These are phyloP conservation scores for Scutellaria barbata DNA, from an alignment of 257 asterid species.

Conservation along the genomic window DNA sequence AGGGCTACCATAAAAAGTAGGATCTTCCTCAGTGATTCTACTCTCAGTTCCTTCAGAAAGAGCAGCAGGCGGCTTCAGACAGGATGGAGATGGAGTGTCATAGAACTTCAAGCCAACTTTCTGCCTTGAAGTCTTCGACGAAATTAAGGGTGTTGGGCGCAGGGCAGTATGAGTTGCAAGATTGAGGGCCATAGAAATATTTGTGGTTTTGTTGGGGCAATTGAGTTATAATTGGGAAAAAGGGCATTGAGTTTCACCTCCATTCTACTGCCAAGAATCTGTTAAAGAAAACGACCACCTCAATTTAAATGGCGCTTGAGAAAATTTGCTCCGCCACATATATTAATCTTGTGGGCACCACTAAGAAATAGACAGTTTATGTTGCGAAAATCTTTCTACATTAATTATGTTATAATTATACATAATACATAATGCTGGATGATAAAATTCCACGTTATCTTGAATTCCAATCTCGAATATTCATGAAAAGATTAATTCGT, in stretches of 20 bases:
- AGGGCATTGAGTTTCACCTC: conserved; percentile 31
- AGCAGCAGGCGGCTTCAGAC: conserved; percentile 54
- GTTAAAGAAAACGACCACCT: conserved; percentile 42
- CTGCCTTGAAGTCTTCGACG: conserved; percentile 43
- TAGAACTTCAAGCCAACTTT: conserved; percentile 41
- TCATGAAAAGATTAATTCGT: too few relatives aligned
- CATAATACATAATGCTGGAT: too few relatives aligned
- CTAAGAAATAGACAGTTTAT: background rate
- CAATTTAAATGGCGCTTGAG: conserved; percentile 45
- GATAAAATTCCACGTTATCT: too few relatives aligned
- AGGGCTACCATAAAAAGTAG: conserved; percentile 54
- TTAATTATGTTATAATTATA: background rate
- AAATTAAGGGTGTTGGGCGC: conserved; percentile 43
- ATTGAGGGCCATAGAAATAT: conserved; percentile 64
- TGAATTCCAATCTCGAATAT: too few relatives aligned
- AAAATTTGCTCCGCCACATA: conserved; percentile 66
- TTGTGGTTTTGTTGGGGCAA: conserved; percentile 16
- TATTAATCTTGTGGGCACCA: conserved; percentile 38
- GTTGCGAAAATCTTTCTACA: background rate
- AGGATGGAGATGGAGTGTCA: conserved; percentile 38
- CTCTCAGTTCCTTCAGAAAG: conserved; percentile 70
- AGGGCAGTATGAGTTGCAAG: conserved; percentile 52
- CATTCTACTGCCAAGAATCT: conserved; percentile 32
- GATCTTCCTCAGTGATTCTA: conserved; percentile 59
- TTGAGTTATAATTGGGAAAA: conserved; percentile 9